Base-by-base conservation (phyloP, 2,329 filamentous ascomycete genomes). In the Arthrobotrys conoides region DNA sequence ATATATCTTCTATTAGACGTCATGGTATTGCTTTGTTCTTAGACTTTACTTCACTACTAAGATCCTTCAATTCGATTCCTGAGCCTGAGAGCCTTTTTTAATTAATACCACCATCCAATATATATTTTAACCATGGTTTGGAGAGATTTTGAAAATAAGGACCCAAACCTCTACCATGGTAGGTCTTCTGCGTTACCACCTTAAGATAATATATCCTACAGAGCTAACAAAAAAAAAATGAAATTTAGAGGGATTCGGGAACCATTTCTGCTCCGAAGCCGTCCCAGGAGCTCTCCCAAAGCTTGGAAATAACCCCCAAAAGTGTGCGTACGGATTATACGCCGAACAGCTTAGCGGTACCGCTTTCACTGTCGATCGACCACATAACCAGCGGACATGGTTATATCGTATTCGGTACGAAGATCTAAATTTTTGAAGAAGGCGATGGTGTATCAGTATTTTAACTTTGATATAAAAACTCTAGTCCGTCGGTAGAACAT, bases 331-430 rank as follows among this genome's bases (percentile, higher is more conserved):
- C 80, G 93, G 93, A 0, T 89, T 97, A 30, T 96, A 96, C 85
- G 90, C 93, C 30, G 93, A 97, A 85, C 92, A 92, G 86, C 87
- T 93, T 51, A 92, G 91, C 0, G 91, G 91, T 6, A 92, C 90
- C 0, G 87, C 91, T 33, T 93, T 93, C 83, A 92, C 91, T 3
- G 90, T 90, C 0, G 90, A 91, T 0, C 87, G 91, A 30, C 86
- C 89, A 83, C 88, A 91, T 72, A 93, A 92, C 84, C 89, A 89
- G 82, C 91, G 92, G 83, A 88, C 90, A 48, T 93, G 91, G 91
- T 87, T 92, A 30, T 93, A 93, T 83, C 88, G 91, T 16, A 89
- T 92, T 63, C 67, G 30, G 76, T 79, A 33, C 33, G 46, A 41
- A 41, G 2, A 27, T 51, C 83, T 64, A 82, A 30, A 3, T 6